Base-by-base conservation (phyloP, 2,329 filamentous ascomycete species). In the Lithohypha guttulata region DNA sequence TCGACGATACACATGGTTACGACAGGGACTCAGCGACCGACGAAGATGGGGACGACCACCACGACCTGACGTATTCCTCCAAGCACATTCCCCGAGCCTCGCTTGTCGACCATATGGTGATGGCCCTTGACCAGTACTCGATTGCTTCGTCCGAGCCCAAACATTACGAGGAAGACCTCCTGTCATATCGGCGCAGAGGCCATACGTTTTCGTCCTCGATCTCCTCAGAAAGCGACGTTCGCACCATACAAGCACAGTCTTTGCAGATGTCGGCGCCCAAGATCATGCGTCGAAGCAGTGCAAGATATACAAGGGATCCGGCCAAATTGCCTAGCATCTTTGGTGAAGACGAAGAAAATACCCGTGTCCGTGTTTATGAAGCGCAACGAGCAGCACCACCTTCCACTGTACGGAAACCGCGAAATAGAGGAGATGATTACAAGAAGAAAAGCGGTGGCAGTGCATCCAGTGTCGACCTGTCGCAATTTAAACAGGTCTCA, bases 21-120 rank as follows among this genome's bases (percentile, higher is more conserved):
- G 42, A 39, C 10, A 26, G 26, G 31, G 35, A 39, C 27, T 30
- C 3, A 4, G 15, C 35, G 6, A 39, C 26, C 35, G 35, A 51
- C 20, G 49, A 49, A 27, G 50, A 54, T 34, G 21, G 42, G 21
- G 65, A 71, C 49, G 79, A 87, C 62, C 85, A 81, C 34, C 87
- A 95, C 67, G 87, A 94, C 59, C 71, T 95, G 46, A 87, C 84
- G 42, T 70, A 93, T 53, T 79, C 79, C 35, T 76, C 81, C 34
- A 71, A 79, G 45, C 76, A 84, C 57, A 77, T 84, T 47, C 84
- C 83, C 27, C 78, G 89, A 51, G 84, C 93, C 56, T 95, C 87
- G 23, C 78, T 98, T 50, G 85, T 98, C 43, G 82, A 91, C 61
- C 93, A 95, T 60, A 91, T 98, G 81, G 77, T 96, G 44, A 70